Evolutionary conservation across 176 grass and related monocot genomes (phyloP).

Genomic region (Pontederia paniculata): DNA sequence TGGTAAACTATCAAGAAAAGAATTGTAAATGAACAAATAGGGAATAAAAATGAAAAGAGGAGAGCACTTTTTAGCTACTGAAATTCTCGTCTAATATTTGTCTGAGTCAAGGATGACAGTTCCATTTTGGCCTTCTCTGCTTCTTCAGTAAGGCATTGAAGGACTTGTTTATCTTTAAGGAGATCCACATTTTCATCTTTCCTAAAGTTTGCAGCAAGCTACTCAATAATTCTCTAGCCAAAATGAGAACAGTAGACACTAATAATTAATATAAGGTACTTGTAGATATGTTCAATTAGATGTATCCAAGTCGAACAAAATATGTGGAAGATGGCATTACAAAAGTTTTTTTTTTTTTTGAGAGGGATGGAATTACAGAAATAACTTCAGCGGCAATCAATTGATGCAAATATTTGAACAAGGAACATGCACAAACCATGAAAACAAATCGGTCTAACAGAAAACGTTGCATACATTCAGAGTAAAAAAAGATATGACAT

Average conservation of each 20-base stretch:
- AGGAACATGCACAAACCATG: too few relatives aligned
- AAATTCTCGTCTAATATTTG: slow-evolving; percentile 8
- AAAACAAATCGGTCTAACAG: too few relatives aligned
- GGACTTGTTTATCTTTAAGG: slow-evolving; percentile 12
- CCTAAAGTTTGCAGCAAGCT: slow-evolving; percentile 13
- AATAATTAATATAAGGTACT: too few relatives aligned
- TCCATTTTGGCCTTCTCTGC: slow-evolving; percentile 19
- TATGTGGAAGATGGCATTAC: too few relatives aligned
- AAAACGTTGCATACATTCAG: too few relatives aligned
- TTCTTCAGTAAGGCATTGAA: slow-evolving; percentile 13
- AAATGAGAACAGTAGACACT: neutral
- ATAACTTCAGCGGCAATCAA: too few relatives aligned
- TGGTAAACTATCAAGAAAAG: slow-evolving; percentile 2
- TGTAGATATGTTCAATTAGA: too few relatives aligned
- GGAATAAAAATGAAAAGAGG: neutral
- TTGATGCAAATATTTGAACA: too few relatives aligned
- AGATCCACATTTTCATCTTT: slow-evolving; percentile 16
- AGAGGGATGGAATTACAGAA: too few relatives aligned
- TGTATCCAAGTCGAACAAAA: too few relatives aligned
- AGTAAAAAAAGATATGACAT: too few relatives aligned
- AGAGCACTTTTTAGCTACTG: neutral
- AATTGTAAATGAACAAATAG: neutral
- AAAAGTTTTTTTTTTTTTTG: too few relatives aligned
- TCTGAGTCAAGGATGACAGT: slow-evolving; percentile 4
- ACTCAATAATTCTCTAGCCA: slow-evolving; percentile 14